These are phyloP conservation scores for Closterium sp. DNA, from an alignment of 139 green algal species.

Conservation along the genomic window DNA sequence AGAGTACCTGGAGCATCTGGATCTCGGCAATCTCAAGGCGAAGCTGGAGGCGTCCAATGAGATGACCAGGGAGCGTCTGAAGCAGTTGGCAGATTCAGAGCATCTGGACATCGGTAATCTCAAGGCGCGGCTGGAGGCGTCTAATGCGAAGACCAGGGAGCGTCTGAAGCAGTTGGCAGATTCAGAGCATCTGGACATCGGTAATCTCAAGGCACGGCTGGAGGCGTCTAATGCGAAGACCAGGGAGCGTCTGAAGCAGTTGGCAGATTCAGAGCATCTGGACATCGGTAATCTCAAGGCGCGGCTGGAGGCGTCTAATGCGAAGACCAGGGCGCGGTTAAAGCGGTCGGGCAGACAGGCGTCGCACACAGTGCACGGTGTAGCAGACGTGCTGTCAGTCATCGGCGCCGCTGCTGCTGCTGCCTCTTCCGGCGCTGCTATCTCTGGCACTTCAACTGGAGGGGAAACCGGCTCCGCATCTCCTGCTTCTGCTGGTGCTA, in stretches of 20 bases:
- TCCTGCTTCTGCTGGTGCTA: background rate
- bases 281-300: background rate
- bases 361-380: background rate
- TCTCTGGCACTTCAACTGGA: no score
- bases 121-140: background rate
- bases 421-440: background rate
- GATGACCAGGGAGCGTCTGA: background rate
- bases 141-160: background rate
- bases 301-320: background rate
- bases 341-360: background rate
- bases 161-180: background rate
- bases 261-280: background rate
- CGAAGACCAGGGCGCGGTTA: background rate
- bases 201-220: background rate
- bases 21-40: background rate
- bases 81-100: background rate
- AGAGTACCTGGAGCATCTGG: background rate
- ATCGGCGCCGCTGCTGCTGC: background rate
- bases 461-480: no score
- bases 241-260: background rate
- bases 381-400: background rate
- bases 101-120: background rate
- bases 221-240: background rate
- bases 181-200: background rate
- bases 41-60: background rate